A percentile compares a stretch with the other conserved stretches of the same genome.
phyloP scores from a whole-genome alignment of 768 basidiomycete species.

The Kwoniella newhampshirensis region DNA sequence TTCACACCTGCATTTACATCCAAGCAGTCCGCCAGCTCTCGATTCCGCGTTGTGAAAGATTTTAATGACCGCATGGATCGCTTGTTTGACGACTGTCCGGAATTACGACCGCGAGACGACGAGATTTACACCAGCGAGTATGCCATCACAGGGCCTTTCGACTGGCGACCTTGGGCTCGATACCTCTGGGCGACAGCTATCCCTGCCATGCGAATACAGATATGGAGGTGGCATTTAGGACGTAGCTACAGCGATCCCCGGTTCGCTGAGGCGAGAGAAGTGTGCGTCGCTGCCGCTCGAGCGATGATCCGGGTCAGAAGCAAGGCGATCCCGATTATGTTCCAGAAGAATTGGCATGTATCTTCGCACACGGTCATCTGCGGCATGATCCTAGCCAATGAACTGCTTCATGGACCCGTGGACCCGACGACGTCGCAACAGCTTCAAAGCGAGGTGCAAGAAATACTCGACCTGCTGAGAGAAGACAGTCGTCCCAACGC shows the following conservation, averaged over 20 bases:
- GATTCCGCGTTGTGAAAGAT: slow-evolving; percentile 15
- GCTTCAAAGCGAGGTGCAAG: slow-evolving; percentile 9
- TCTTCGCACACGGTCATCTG: slow-evolving; percentile 20
- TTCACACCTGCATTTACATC: slow-evolving; percentile 15
- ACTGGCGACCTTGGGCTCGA: slow-evolving; percentile 19
- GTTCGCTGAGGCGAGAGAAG: slow-evolving; percentile 16
- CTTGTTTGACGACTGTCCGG: slow-evolving; percentile 14
- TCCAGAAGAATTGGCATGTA: slow-evolving; percentile 29
- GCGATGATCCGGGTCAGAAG: slow-evolving; percentile 2
- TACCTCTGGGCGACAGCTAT: slow-evolving; percentile 21
- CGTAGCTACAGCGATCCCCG: slow-evolving; percentile 21
- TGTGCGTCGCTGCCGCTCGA: slow-evolving; percentile 19
- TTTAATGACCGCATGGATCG: slow-evolving; percentile 9
- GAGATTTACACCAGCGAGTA: slow-evolving; percentile 7
- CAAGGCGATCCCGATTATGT: slow-evolving; percentile 19
- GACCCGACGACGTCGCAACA: background rate
- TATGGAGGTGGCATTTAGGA: slow-evolving; percentile 18
- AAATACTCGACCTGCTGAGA: slow-evolving; percentile 9
- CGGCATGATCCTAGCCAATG: slow-evolving; percentile 23
- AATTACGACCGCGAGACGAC: slow-evolving; percentile 12
- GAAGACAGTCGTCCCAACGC: slow-evolving; percentile 7
- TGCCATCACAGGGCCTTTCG: slow-evolving; percentile 2
- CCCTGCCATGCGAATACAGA: slow-evolving; percentile 17
- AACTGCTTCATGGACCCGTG: slow-evolving; percentile 9
- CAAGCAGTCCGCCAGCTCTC: slow-evolving; percentile 15